Evolutionary conservation across 352 stramenopile genomes (phyloP), one percentile per base, ranked within the genome.

Genomic region (Phytophthora constricta): DNA sequence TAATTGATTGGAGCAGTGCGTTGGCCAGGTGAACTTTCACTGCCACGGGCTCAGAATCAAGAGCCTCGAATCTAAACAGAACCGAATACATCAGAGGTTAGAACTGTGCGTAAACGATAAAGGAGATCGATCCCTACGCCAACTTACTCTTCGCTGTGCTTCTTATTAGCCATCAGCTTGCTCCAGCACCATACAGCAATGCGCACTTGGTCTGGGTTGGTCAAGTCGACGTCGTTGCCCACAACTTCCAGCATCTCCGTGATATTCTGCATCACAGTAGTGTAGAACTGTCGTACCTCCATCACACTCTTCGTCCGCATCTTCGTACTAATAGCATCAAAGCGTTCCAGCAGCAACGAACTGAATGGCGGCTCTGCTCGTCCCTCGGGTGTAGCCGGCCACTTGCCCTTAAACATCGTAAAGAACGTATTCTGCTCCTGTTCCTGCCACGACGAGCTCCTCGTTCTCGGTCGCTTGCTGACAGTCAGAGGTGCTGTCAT

Each of bases 121-220:
- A 19, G 9, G 26, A 16, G 25, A 26, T 16, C 54, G 17, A 51
- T 60, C 47, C 22, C 58, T 25, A 26, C 47, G 8, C 43, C 49
- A 13, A 57, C 72, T 55, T 57, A 86, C 70, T 87, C 70, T 46
- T 79, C 62, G 34, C 72, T 58, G 50, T 82, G 67, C 31, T 64
- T 68, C 45, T 77, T 64, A 39, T 89, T 70, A 23, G 50, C 60
- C 65, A 83, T 65, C 28, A 92, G 33, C 61, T 92, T 92, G 58
- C 74, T 73, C 81, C 82, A 92, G 48, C 84, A 92, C 78, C 84
- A 88, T 3, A 92, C 67, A 25, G 82, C 80, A 60, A 92, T 89
- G 25, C 84, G 84, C n/a, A 88, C 74, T 73, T 90, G 73, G 41
- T 92, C 84, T 0, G 80, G 69, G 48, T 92, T 90, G 26, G 71